These are phyloP conservation scores for Elsinoe arachidis DNA, from an alignment of 2,329 filamentous ascomycete genomes.

Conservation along the genomic window DNA sequence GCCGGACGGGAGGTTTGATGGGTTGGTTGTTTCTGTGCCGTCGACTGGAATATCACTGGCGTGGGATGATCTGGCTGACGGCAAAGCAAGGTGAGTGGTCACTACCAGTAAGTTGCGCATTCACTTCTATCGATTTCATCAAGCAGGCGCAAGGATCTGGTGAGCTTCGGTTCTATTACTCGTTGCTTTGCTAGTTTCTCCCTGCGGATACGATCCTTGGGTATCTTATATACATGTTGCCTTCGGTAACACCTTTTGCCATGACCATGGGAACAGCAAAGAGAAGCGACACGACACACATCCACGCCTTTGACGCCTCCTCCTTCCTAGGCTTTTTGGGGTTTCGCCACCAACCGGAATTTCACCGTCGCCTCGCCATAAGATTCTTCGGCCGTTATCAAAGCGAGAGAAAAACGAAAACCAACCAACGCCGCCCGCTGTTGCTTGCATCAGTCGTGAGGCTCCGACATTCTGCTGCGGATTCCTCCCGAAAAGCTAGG, in stretches of 20 bases:
- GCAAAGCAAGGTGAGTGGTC: too few relatives aligned
- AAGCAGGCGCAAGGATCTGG: too few relatives aligned
- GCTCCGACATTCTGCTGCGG: neutral
- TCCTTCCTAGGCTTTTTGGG: neutral
- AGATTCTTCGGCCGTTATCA: neutral
- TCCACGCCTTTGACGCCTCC: neutral
- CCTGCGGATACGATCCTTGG: neutral
- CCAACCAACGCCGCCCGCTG: conserved; percentile 1
- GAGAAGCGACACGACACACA: neutral
- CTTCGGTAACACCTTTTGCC: neutral
- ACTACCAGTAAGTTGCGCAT: too few relatives aligned
- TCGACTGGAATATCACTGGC: too few relatives aligned
- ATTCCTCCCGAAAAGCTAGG: neutral
- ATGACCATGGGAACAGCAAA: neutral
- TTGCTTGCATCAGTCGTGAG: conserved; percentile 31
- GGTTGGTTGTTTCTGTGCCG: too few relatives aligned
- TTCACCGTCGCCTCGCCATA: neutral
- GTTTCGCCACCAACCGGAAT: neutral
- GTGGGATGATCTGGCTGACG: too few relatives aligned
- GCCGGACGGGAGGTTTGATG: too few relatives aligned
- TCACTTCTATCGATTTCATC: too few relatives aligned
- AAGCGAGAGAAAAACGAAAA: neutral
- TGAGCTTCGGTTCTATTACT: neutral
- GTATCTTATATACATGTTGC: conserved; percentile 8
- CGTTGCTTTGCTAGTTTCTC: neutral